Base-by-base conservation (phyloP, 345 rosid species). In the Salix suchowensis region DNA sequence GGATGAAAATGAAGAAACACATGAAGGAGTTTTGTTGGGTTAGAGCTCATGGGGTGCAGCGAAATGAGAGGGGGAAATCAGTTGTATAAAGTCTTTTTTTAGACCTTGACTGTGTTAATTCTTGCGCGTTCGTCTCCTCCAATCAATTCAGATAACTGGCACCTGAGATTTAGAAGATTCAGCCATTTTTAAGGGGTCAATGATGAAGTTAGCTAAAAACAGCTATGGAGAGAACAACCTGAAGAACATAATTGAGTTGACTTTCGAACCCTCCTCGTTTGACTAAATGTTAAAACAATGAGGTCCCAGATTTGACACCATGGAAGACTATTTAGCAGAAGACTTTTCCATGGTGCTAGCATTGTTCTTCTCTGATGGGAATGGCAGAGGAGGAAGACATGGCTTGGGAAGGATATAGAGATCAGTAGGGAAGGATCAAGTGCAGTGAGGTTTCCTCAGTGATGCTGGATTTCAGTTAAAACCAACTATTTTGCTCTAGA, bases 331-430 rank as follows among this genome's bases (percentile, higher is more conserved):
- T 1, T 55, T 55, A n/a, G 62, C 62, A n/a, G 2, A n/a, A 5
- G 11, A 4, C 62, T 55, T n/a, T 9, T n/a, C 11, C 62, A 9
- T n/a, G 13, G 28, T 55, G 28, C 62, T 8, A 40, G 2, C 46
- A 19, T 52, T 18, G 23, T 1, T 52, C 4, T 52, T 19, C 4
- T 2, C 4, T 19, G 60, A 52, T 19, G 60, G 23, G 21, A 52
- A 52, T 19, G 58, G 86, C 99, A 0, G 99, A 94, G 87, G 99
- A 96, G 81, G 92, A 96, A 83, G 99, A 96, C 84, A 90, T 90
- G 93, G 98, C 98, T 23, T 94, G 97, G 99, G 99, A 94, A 88
- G 97, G 91, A 39, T 91, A 84, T 66, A 85, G 74, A 90, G 85
- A 83, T 81, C 94, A 32, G 74, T 94, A 54, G 91, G 90, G 67